Evolutionary conservation across 2,329 filamentous ascomycete genomes (phyloP).

Genomic region (Aspergillus ochraceoroseus): DNA sequence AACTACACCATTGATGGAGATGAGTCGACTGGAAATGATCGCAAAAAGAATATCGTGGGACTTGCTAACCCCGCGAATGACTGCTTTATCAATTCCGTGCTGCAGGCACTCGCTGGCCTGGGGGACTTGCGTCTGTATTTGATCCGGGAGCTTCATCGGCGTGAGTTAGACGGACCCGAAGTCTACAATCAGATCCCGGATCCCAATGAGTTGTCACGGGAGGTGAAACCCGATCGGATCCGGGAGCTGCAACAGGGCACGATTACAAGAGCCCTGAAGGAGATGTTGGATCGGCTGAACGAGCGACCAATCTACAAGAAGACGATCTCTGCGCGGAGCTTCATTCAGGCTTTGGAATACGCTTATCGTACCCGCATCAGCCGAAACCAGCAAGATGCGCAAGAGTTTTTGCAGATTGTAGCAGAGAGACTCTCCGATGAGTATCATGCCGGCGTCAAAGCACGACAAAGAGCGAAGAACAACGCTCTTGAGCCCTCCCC

Average conservation of each 20-base stretch:
- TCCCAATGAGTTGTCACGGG: conserved; percentile 37
- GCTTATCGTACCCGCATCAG: conserved; percentile 89
- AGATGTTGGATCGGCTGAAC: conserved; percentile 86
- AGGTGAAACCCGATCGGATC: conserved; percentile 46
- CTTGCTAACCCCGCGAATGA: conserved; percentile 89
- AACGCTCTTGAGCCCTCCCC: conserved; percentile 21
- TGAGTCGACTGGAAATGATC: conserved; percentile 53
- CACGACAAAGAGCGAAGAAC: conserved; percentile 50
- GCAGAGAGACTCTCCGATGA: conserved; percentile 90
- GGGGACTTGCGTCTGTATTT: conserved; percentile 85
- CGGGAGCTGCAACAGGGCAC: conserved; percentile 68
- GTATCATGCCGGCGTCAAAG: conserved; percentile 77
- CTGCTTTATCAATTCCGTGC: conserved; percentile 92
- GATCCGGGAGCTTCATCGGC: conserved; percentile 82
- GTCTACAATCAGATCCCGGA: conserved; percentile 64
- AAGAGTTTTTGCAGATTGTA: conserved; percentile 93
- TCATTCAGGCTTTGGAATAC: conserved; percentile 75
- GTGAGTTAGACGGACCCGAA: conserved; percentile 69
- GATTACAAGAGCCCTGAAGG: conserved; percentile 82
- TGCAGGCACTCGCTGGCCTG: conserved; percentile 87
- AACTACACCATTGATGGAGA: conserved; percentile 92
- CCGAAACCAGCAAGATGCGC: conserved; percentile 92
- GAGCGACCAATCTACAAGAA: conserved; percentile 91
- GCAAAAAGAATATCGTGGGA: conserved; percentile 84
- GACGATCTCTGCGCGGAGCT: conserved; percentile 80